These are phyloP conservation scores for Ogataea trehalophila DNA, from an alignment of 805 yeast species.

Conservation along the genomic window DNA sequence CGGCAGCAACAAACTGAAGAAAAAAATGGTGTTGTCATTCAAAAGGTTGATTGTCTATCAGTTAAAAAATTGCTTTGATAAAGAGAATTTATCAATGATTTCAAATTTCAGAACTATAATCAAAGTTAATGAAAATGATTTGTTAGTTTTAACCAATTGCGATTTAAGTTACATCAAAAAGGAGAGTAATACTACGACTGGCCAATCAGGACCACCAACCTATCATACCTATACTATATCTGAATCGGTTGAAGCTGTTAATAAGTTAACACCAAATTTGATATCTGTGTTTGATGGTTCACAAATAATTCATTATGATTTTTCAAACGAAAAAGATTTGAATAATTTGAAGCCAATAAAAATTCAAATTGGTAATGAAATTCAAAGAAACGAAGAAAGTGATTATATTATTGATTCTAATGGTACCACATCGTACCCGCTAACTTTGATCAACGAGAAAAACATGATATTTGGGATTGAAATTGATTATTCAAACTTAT, in stretches of 20 bases:
- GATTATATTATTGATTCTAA: conserved; percentile 10
- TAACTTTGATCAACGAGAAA: conserved; percentile 40
- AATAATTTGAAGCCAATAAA: conserved; percentile 24
- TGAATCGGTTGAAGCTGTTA: conserved; percentile 28
- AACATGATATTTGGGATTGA: conserved; percentile 49
- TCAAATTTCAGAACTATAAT: conserved; percentile 23
- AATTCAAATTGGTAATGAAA: conserved; percentile 30
- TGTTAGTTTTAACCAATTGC: conserved; percentile 26
- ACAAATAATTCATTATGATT: conserved; percentile 28
- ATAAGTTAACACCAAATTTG: conserved; percentile 23
- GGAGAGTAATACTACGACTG: conserved; percentile 5
- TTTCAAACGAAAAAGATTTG: conserved; percentile 22
- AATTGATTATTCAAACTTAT: conserved; percentile 29
- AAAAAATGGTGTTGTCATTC: conserved; percentile 11
- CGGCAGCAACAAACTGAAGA: background rate
- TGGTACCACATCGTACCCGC: conserved; percentile 42
- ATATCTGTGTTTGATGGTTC: conserved; percentile 32
- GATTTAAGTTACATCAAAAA: conserved; percentile 27
- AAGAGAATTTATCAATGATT: conserved; percentile 16
- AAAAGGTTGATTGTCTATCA: conserved; percentile 24
- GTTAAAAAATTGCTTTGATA: conserved; percentile 24
- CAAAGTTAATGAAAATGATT: conserved; percentile 26
- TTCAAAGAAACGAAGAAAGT: conserved; percentile 1
- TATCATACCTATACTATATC: conserved; percentile 23
- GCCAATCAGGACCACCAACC: conserved; percentile 11